Evolutionary conservation across 1,284 basidiomycete genomes (phyloP).

Genomic region (Marasmius sp.): DNA sequence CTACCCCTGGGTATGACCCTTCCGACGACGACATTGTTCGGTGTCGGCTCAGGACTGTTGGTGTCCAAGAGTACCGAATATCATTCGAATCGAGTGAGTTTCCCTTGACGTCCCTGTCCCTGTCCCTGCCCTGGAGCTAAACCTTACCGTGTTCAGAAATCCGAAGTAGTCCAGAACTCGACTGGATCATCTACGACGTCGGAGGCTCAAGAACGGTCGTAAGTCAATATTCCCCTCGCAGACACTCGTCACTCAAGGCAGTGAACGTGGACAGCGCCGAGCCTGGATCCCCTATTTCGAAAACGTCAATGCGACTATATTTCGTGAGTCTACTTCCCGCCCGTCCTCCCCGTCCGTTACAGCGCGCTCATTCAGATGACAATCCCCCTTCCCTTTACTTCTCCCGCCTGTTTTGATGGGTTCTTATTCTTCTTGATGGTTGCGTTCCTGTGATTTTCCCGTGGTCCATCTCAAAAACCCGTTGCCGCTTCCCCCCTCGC

Average conservation of each 20-base stretch:
- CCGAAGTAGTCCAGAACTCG: constrained; percentile 28
- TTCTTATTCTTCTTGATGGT: too few species aligned
- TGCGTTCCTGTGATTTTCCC: too few species aligned
- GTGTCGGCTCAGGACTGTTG: constrained; percentile 84
- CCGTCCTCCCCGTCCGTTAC: too few species aligned
- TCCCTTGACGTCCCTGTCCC: not conserved
- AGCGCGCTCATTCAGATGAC: too few species aligned
- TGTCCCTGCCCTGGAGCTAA: not conserved
- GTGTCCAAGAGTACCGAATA: constrained; percentile 47
- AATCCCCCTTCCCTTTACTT: too few species aligned
- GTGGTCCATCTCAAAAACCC: too few species aligned
- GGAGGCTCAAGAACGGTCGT: constrained; percentile 53
- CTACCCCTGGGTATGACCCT: constrained; percentile 69
- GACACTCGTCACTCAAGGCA: constrained; percentile 3
- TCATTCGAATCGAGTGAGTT: constrained; percentile 33
- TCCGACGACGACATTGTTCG: constrained; percentile 86
- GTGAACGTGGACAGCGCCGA: constrained; percentile 34
- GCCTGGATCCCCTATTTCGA: constrained; percentile 71
- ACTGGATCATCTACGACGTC: constrained; percentile 53
- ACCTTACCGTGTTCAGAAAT: constrained; percentile 5
- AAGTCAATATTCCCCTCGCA: constrained; percentile 15
- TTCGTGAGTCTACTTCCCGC: constrained; percentile 33
- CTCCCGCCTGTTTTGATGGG: too few species aligned
- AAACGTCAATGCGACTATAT: constrained; percentile 64
- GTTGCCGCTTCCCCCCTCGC: not conserved